phyloP scores from a whole-genome alignment of 148 eudicot genomes.

The Persicaria tinctoria region DNA sequence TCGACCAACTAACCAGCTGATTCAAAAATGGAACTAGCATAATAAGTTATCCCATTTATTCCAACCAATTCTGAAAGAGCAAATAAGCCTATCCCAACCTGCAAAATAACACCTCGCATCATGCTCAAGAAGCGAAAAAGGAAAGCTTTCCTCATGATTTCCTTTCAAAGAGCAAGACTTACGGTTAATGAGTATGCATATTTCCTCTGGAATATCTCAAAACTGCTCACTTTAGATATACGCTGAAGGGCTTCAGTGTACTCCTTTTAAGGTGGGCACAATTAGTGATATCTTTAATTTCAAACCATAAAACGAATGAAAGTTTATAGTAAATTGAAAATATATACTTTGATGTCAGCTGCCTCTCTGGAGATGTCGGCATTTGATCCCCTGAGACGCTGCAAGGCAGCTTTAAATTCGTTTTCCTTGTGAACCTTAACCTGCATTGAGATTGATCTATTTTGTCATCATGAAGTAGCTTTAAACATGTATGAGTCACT shows the following conservation, averaged over 20 bases:
- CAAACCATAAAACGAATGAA: not conserved
- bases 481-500: not conserved
- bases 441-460: slow-evolving; percentile 5
- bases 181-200: slow-evolving; percentile 29
- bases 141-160: not conserved
- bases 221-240: slow-evolving; percentile 16
- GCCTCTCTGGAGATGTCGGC: slow-evolving; percentile 24
- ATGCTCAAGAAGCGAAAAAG: not conserved
- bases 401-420: slow-evolving; percentile 26
- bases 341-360: slow-evolving; percentile 29
- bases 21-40: slow-evolving; percentile 25
- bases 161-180: slow-evolving; percentile 7
- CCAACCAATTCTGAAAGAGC: slow-evolving; percentile 19
- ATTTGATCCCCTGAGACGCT: slow-evolving; percentile 27
- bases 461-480: not conserved
- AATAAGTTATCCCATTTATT: slow-evolving; percentile 17
- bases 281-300: not conserved
- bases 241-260: slow-evolving; percentile 23
- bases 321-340: not conserved
- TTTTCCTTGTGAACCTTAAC: slow-evolving; percentile 20
- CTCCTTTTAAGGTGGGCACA: slow-evolving; percentile 10
- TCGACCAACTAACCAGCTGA: slow-evolving; percentile 24
- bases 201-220: slow-evolving; percentile 23
- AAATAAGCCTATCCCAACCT: slow-evolving; percentile 32
- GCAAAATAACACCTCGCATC: not conserved